Percentiles rank a stretch among this genome's conserved stretches.
Conservation (phyloP, 1,284 basidiomycete species). For the Bondarzewia mesenterica region DNA sequence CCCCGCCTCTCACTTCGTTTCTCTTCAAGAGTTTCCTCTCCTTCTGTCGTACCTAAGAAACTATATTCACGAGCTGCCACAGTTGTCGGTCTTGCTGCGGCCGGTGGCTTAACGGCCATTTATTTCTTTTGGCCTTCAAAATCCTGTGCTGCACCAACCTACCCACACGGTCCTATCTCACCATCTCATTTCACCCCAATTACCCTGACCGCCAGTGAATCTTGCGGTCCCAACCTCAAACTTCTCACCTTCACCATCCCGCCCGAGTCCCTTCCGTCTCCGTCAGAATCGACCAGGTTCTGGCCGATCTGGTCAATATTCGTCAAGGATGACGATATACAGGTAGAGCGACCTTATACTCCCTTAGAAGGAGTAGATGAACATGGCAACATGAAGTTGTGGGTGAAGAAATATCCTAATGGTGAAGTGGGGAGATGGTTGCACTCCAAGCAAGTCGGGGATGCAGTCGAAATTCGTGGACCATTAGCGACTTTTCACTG, state of each 20-base stretch:
- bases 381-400: slow-evolving; percentile 57
- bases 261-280: slow-evolving; percentile 27
- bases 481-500: slow-evolving; percentile 70
- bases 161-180: slow-evolving; percentile 32
- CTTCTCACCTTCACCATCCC: slow-evolving; percentile 56
- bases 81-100: slow-evolving; percentile 16
- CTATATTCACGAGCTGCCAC: slow-evolving; percentile 10
- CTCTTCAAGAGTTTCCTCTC: background rate
- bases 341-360: slow-evolving; percentile 83
- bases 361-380: slow-evolving; percentile 63
- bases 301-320: slow-evolving; percentile 67
- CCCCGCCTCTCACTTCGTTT: background rate
- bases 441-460: slow-evolving; percentile 60
- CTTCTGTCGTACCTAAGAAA: background rate
- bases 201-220: slow-evolving; percentile 44
- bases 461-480: slow-evolving; percentile 68
- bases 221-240: slow-evolving; percentile 45
- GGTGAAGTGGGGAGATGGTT: slow-evolving; percentile 82
- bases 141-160: slow-evolving; percentile 31
- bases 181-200: slow-evolving; percentile 57
- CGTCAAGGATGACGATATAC: slow-evolving; percentile 81
- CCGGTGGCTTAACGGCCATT: slow-evolving; percentile 30
- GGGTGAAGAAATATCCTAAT: slow-evolving; percentile 71
- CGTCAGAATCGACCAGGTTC: slow-evolving; percentile 15
- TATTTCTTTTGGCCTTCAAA: slow-evolving; percentile 44